Evolutionary conservation across 1,284 basidiomycete genomes (phyloP).

Genomic region (Trichosporon sp.): DNA sequence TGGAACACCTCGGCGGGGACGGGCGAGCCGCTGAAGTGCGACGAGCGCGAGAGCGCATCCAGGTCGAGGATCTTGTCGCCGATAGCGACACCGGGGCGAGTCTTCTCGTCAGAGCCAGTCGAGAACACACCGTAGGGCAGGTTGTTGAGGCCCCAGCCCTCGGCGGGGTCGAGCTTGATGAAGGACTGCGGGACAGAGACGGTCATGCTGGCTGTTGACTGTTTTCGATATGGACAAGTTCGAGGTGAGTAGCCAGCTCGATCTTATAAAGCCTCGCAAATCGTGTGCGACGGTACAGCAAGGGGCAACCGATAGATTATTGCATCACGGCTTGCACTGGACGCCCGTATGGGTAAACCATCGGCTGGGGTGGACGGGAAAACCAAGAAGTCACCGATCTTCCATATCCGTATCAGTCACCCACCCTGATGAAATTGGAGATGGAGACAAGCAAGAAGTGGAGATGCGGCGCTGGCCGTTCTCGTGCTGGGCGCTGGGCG

Average conservation of each 20-base stretch:
- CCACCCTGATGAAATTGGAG: not conserved
- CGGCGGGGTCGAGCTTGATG: not conserved
- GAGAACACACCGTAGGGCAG: slow-evolving; percentile 19
- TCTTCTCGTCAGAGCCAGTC: not conserved
- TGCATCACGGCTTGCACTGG: too few species aligned
- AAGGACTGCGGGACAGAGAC: slow-evolving; percentile 16
- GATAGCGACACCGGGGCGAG: slow-evolving; percentile 19
- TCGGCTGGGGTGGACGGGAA: not conserved
- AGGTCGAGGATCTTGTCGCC: slow-evolving; percentile 21
- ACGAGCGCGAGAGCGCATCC: slow-evolving; percentile 9
- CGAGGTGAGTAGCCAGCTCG: not conserved
- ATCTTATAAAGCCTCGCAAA: not conserved
- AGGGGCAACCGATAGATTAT: too few species aligned
- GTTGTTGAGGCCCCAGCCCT: slow-evolving; percentile 10
- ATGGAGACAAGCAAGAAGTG: not conserved
- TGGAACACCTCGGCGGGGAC: slow-evolving; percentile 17
- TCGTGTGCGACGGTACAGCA: not conserved
- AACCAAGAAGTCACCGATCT: not conserved
- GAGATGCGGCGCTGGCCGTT: too few species aligned
- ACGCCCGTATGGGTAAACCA: slow-evolving; percentile 1
- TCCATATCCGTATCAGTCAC: not conserved
- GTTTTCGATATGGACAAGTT: too few species aligned
- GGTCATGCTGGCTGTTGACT: not conserved
- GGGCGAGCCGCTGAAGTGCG: slow-evolving; percentile 4
- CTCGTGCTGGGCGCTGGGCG: too few species aligned